A percentile compares a stretch with the other conserved stretches of the same genome.
These are phyloP conservation scores for Colletotrichum paranaense DNA, from an alignment of 2,329 filamentous ascomycete genomes.

Conservation along the genomic window DNA sequence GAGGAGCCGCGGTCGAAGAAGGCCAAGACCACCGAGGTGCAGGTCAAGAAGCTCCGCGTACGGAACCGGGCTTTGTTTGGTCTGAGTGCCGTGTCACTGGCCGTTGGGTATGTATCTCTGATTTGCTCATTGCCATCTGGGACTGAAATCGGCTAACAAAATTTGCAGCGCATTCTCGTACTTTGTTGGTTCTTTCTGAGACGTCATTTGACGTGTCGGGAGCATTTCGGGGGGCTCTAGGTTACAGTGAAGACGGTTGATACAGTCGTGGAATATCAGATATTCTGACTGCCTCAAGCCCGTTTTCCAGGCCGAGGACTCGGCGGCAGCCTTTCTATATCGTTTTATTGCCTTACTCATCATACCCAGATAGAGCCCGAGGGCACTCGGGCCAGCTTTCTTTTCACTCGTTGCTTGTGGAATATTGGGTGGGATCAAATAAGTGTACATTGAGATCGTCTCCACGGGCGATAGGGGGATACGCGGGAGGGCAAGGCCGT, in stretches of 20 bases:
- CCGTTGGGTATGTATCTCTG: conserved; percentile 74
- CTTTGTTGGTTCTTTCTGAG: conserved; percentile 62
- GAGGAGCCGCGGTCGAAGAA: conserved; percentile 75
- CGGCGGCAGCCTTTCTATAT: conserved; percentile 29
- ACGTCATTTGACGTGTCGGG: neutral
- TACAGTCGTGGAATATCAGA: conserved; percentile 3
- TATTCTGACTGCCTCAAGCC: no score
- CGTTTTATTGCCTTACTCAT: conserved; percentile 31
- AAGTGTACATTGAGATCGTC: conserved; percentile 31
- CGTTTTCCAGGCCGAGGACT: neutral
- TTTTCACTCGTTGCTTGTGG: conserved; percentile 31
- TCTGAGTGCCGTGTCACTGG: conserved; percentile 81
- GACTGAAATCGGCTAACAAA: conserved; percentile 29
- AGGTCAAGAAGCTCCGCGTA: conserved; percentile 87
- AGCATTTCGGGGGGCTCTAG: neutral
- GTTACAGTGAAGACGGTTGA: neutral
- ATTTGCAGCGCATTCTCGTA: conserved; percentile 58
- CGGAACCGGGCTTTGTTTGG: conserved; percentile 88
- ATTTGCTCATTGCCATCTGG: neutral
- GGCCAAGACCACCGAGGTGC: conserved; percentile 77
- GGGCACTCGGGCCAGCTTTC: conserved; percentile 30
- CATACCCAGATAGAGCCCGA: conserved; percentile 36
- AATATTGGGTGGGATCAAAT: conserved; percentile 31
- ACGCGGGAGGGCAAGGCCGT: neutral
- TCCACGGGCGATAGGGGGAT: neutral